phyloP scores from a whole-genome alignment of 2,329 filamentous ascomycete species.

The Lachnellula hyalina region DNA sequence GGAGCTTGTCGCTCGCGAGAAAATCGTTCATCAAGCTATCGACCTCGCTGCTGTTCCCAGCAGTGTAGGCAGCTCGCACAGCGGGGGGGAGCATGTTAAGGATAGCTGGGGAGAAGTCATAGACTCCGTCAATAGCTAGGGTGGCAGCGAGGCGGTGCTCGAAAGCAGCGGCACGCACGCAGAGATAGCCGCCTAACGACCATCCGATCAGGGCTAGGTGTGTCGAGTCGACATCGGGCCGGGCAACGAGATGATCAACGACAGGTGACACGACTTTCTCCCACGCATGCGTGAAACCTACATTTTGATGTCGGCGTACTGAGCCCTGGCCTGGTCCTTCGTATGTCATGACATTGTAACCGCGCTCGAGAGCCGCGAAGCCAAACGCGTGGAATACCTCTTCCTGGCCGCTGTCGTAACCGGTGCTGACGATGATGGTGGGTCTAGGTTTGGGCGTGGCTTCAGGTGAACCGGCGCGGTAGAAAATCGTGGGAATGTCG shows the following conservation, averaged over 20 bases:
- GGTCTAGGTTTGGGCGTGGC: constrained; percentile 25
- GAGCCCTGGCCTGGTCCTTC: constrained; percentile 43
- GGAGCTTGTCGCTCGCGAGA: background rate
- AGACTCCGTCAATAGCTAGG: constrained; percentile 38
- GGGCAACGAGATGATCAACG: constrained; percentile 33
- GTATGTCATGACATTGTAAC: constrained; percentile 41
- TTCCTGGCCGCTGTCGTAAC: constrained; percentile 41
- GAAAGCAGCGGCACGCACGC: constrained; percentile 38
- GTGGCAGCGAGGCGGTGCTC: constrained; percentile 38
- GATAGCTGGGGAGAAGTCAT: background rate
- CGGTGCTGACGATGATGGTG: constrained; percentile 38
- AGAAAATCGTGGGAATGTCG: constrained; percentile 35
- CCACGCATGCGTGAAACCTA: constrained; percentile 43
- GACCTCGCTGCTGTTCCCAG: background rate
- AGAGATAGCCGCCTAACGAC: constrained; percentile 39
- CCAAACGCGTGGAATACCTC: constrained; percentile 38
- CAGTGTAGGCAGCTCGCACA: background rate
- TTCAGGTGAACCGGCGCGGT: constrained; percentile 16
- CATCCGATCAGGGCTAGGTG: constrained; percentile 36
- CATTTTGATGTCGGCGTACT: constrained; percentile 35
- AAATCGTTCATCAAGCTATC: background rate
- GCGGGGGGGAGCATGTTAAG: background rate
- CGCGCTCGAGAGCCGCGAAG: constrained; percentile 34
- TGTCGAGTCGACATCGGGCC: constrained; percentile 28
- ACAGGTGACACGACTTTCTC: constrained; percentile 37